Base-by-base conservation (phyloP, 1,284 basidiomycete species). In the Apiotrichum domesticum region DNA sequence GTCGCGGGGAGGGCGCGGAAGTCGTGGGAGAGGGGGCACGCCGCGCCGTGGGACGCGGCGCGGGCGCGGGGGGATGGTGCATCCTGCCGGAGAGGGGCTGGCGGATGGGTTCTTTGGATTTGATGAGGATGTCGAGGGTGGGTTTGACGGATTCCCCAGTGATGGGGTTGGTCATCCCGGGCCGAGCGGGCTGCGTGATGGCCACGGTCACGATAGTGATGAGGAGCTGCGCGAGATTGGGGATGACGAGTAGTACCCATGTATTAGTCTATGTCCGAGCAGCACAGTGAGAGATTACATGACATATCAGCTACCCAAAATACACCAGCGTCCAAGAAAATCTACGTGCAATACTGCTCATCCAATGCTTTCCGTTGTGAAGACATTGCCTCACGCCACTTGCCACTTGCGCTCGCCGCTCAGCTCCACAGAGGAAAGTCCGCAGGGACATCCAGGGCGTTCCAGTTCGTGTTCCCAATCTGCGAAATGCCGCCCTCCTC, bases 371-470 rank as follows among this genome's bases (percentile, higher is more conserved):
- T n/a, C 7, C 11, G 29, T 3, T 29, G 29, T 29, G 3, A 29
- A 29, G 29, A 29, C 29, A 29, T 3, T 29, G 29, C 3, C 29
- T 29, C 29, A 29, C 29, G 29, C 29, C 29, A 29, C 29, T 29
- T 29, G 29, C 29, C 29, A 29, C 29, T 29, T 43, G 7, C 42
- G 42, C 42, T n/a, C n/a, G 7, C 42, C 41, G 37, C 14, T 42
- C 63, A 74, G 51, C 66, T 70, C 71, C 71, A 74, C 42, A 74
- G 48, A 7, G 66, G 65, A 55, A 68, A 71, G 57, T 74, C 72
- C 29, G 70, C 51, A 2, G 72, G 72, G 6, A 72, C 63, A 15
- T 74, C 72, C 51, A 71, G 59, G 21, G 62, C 61, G 52, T 68
- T 68, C 70, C 68, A 71, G 29, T 51, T 58, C 32, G 60, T 61